Base-by-base conservation (phyloP, 2,329 filamentous ascomycete genomes). In the Coniella lustricola region DNA sequence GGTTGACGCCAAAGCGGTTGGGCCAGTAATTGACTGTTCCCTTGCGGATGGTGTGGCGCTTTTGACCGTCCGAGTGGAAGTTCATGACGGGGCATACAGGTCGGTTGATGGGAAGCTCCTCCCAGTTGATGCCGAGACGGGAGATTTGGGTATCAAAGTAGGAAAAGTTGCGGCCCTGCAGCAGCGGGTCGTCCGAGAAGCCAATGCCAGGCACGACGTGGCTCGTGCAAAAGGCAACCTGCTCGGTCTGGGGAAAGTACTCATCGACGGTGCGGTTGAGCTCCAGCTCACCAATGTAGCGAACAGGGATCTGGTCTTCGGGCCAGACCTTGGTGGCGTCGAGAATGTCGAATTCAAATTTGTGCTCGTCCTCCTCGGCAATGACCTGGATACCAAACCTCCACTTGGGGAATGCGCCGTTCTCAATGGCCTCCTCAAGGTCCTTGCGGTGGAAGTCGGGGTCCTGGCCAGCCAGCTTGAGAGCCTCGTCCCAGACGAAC, bases 281-380 rank as follows among this genome's bases (percentile, higher is more conserved):
- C 61, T 90, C 83, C 1, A 94, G 62, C 64, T 90, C 79, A 34
- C 87, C 88, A 48, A 94, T 86, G 60, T 88, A 87, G 7, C 84
- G 77, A 17, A 91, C 74, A 0, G 87, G 87, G 0, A 90, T 71
- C 0, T 82, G 66, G 12, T 91, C 84, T 60, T 93, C 85, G 0
- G 87, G 88, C 87, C 87, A 93, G 21, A 91, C 66, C 68, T 94
- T 93, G 33, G 88, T 94, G 1, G 87, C 83, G 56, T 94, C 88
- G 1, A 94, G 76, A 25, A 91, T 84, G 58, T 93, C 88, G 52
- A 93, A 91, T 3, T 91, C 87, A 52, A 91, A 94, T 14, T 87
- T 79, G 53, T 91, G 73, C 61, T 87, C 79, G 42, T 82, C 75
- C 8, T 74, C 74, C 55, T 91, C 87, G 0, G 84, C 77, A 18